Evolutionary conservation across 2,329 filamentous ascomycete species (phyloP).

Genomic region (Westerdykella aurantiaca): DNA sequence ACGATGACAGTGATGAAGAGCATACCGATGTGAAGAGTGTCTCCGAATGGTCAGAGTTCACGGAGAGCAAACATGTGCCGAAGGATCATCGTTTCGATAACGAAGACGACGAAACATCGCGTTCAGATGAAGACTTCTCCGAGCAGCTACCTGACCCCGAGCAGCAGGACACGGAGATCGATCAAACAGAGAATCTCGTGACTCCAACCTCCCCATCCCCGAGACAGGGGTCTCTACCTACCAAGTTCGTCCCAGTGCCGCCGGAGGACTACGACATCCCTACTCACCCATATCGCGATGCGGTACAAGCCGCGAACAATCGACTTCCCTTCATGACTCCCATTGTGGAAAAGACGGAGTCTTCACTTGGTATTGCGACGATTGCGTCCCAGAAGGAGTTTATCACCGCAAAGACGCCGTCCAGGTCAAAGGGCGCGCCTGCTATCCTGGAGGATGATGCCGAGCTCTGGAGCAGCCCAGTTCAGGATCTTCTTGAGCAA

Average conservation of each 20-base stretch:
- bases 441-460: conserved; percentile 40
- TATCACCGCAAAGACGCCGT: conserved; percentile 70
- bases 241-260: conserved; percentile 69
- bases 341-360: conserved; percentile 92
- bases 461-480: conserved; percentile 62
- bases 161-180: conserved; percentile 18
- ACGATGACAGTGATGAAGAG: conserved; percentile 23
- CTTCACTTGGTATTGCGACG: conserved; percentile 59
- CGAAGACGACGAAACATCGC: conserved; percentile 33
- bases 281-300: conserved; percentile 73
- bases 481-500: conserved; percentile 58
- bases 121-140: conserved; percentile 32
- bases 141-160: conserved; percentile 28
- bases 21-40: conserved; percentile 43
- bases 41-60: conserved; percentile 87
- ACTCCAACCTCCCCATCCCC: conserved; percentile 45
- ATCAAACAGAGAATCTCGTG: conserved; percentile 37
- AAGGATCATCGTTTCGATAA: conserved; percentile 26
- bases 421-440: conserved; percentile 47
- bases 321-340: conserved; percentile 97
- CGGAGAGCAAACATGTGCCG: conserved; percentile 64
- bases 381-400: conserved; percentile 50
- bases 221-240: conserved; percentile 36
- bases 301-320: conserved; percentile 75
- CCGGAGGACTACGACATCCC: conserved; percentile 83